Percentiles rank a stretch among this genome's conserved stretches.
Conservation (phyloP, 306 rosid genomes). For the Vigna nakashimae region DNA sequence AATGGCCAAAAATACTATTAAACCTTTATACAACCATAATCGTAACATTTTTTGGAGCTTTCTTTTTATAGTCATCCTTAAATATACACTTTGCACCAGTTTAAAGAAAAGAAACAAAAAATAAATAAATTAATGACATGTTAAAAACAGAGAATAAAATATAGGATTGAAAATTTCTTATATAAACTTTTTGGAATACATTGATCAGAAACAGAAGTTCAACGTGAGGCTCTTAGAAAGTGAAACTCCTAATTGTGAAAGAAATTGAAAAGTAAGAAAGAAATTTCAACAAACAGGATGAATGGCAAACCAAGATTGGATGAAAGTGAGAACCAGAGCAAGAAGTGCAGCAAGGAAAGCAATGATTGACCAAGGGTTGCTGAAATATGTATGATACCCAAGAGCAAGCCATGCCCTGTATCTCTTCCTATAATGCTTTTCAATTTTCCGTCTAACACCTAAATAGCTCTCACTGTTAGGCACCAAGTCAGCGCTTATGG, state of each 20-base stretch:
- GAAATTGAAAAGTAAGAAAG: neutral
- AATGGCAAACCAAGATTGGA: constrained; percentile 28
- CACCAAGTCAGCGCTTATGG: constrained; percentile 38
- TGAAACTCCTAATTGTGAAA: neutral
- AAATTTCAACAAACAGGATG: neutral
- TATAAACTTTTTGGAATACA: too few relatives aligned
- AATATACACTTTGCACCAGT: too few relatives aligned
- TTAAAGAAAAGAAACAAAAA: too few relatives aligned
- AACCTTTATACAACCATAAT: too few relatives aligned
- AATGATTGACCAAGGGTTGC: constrained; percentile 44
- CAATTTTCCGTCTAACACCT: rapidly evolving
- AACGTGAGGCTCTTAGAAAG: too few relatives aligned
- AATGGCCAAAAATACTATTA: too few relatives aligned
- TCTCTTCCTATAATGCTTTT: constrained; percentile 6
- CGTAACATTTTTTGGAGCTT: too few relatives aligned
- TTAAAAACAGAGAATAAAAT: too few relatives aligned
- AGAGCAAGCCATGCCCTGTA: constrained; percentile 40
- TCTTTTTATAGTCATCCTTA: too few relatives aligned
- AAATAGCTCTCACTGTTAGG: neutral
- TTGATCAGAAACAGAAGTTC: too few relatives aligned
- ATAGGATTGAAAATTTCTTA: too few relatives aligned
- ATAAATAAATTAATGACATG: too few relatives aligned
- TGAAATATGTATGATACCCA: constrained; percentile 34
- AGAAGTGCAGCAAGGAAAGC: constrained; percentile 29
- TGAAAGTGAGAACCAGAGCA: constrained; percentile 26